Base-by-base conservation (phyloP, 768 basidiomycete species). In the Termitomyces sp. region DNA sequence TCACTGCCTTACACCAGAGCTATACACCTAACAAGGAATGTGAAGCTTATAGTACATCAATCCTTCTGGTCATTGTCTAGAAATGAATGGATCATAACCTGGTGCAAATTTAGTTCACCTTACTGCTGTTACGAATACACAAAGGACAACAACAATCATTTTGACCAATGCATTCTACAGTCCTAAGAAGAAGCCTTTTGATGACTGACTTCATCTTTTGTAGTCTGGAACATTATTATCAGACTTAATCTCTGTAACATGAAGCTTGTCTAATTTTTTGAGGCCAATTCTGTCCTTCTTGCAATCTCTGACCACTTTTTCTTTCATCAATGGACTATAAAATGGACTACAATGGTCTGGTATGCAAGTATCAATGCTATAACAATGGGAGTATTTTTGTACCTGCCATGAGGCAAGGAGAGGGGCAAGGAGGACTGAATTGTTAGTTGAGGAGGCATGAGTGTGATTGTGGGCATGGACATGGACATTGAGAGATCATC, bases 311-410 rank as follows among this genome's bases (percentile, higher is more conserved):
- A 12, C 17, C 14, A 27, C 12, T 25, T 45, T 25, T 14, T 21
- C 35, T 35, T n/a, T 35, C 23, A 35, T 50, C 92, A 94, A 74
- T 81, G 77, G 77, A 81, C 79, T 16, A 63, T 92, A 23, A 69
- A 73, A 10, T 87, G 54, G 95, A 97, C n/a, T n/a, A n/a, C n/a
- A 68, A 84, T 82, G 1, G 43, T 76, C 21, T 93, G 92, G 87
- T 94, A 96, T 66, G 75, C 70, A 40, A 61, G 69, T n/a, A 79
- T 96, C 53, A 94, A 97, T 65, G 75, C 72, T 12, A 80, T 73
- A 44, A 95, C 92, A 32, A 84, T 94, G 78, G 82, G 77, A 56
- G 79, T 94, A 40, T 97, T 97, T 77, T 69, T 98, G 68, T 88
- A 86, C 71, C 75, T 81, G 63, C 85, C 88, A 58, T 77, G 95